Evolutionary conservation across 73 alveolate species (phyloP).

Genomic region (Symbiodinium pilosum): DNA sequence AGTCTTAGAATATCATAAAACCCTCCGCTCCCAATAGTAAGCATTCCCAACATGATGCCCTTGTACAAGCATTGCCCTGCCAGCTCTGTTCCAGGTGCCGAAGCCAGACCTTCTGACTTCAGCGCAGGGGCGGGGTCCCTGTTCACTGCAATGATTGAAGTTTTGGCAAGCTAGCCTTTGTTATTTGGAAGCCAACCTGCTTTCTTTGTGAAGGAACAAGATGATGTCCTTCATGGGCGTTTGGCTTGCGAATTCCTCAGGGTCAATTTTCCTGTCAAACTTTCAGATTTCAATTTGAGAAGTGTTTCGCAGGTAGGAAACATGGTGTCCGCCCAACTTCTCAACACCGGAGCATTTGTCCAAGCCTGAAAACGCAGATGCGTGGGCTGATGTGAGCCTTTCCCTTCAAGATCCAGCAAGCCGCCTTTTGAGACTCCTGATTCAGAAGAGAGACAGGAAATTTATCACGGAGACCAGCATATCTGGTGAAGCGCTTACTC

Average conservation of each 20-base stretch:
- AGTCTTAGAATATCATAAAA: too few relatives aligned
- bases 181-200: neutral
- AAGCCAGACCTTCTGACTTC: slow-evolving; percentile 35
- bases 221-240: slow-evolving; percentile 73
- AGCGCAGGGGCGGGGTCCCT: slow-evolving; percentile 44
- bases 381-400: too few relatives aligned
- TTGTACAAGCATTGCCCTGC: too few relatives aligned
- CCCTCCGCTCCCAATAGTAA: too few relatives aligned
- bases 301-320: slow-evolving; percentile 37
- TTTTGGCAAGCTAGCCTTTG: too few relatives aligned
- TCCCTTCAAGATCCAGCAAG: too few relatives aligned
- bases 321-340: slow-evolving; percentile 90
- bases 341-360: slow-evolving; percentile 90
- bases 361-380: neutral
- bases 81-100: slow-evolving; percentile 31
- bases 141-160: neutral
- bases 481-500: too few relatives aligned
- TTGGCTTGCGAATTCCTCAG: slow-evolving; percentile 68
- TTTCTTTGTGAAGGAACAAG: slow-evolving; percentile 15
- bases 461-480: slow-evolving; percentile 72
- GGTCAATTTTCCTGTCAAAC: neutral
- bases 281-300: neutral
- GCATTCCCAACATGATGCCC: too few relatives aligned
- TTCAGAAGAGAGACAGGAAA: too few relatives aligned
- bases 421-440: too few relatives aligned